phyloP scores from a whole-genome alignment of 805 yeast genomes.

The Pichia nanzhaoensis region DNA sequence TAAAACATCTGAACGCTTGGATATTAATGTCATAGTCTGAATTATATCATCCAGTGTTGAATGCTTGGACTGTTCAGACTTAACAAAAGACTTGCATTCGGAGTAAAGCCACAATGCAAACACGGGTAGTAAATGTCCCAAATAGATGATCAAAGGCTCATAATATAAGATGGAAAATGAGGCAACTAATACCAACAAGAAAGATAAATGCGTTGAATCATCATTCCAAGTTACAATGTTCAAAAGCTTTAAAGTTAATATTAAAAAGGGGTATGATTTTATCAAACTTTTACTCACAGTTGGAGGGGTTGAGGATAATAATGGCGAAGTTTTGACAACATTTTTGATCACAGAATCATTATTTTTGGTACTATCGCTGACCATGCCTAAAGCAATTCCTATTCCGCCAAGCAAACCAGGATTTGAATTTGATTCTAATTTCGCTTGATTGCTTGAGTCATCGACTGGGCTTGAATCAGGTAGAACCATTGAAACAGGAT shows the following conservation, averaged over 20 bases:
- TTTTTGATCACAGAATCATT: background rate
- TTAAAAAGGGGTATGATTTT: slow-evolving; percentile 77
- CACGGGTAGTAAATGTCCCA: slow-evolving; percentile 73
- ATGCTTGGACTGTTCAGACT: slow-evolving; percentile 50
- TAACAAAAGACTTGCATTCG: slow-evolving; percentile 48
- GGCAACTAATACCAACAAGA: slow-evolving; percentile 42
- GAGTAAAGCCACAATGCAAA: slow-evolving; percentile 55
- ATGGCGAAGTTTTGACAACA: slow-evolving; percentile 60
- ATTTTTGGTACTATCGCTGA: background rate
- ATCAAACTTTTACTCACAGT: slow-evolving; percentile 79
- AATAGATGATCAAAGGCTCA: slow-evolving; percentile 68
- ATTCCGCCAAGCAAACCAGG: slow-evolving; percentile 6
- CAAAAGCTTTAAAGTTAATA: slow-evolving; percentile 61
- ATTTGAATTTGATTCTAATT: background rate
- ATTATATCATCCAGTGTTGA: slow-evolving; percentile 87
- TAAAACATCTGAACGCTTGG: slow-evolving; percentile 69
- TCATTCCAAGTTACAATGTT: slow-evolving; percentile 87
- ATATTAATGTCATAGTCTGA: slow-evolving; percentile 64
- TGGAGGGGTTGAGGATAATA: slow-evolving; percentile 85
- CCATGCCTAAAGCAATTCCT: slow-evolving; percentile 4
- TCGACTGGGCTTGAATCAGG: slow-evolving; percentile 4
- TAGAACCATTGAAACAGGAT: slow-evolving; percentile 10
- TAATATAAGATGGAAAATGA: slow-evolving; percentile 64
- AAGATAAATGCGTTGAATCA: slow-evolving; percentile 64
- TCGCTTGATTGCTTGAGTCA: background rate